Conservation (phyloP, 208 protist genomes). For the Leishmania guyanensis region DNA sequence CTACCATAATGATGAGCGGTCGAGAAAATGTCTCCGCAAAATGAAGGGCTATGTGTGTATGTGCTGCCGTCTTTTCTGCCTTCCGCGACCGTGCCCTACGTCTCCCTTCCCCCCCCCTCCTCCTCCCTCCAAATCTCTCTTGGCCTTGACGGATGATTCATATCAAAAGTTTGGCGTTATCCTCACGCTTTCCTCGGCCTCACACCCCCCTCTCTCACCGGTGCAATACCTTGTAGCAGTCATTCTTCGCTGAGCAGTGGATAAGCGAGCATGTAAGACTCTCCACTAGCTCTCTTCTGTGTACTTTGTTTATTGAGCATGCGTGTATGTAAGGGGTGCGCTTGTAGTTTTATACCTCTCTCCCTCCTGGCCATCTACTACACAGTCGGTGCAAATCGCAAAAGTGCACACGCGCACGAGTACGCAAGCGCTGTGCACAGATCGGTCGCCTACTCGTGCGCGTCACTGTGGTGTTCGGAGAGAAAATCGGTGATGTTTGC, state of each 20-base stretch:
- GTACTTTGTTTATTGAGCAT: neutral
- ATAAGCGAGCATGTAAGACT: neutral
- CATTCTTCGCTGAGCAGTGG: neutral
- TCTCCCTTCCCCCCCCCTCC: neutral
- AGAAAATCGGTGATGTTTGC: too few relatives aligned
- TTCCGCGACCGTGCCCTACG: neutral
- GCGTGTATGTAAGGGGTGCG: neutral
- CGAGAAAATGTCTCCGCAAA: neutral
- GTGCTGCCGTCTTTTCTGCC: neutral
- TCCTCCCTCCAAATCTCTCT: neutral
- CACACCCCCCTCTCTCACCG: neutral
- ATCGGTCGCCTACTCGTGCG: neutral
- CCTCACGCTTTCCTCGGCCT: neutral
- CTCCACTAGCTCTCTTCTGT: neutral
- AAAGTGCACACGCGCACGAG: neutral
- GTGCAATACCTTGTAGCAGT: neutral
- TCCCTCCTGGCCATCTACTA: neutral
- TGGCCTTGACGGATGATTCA: neutral
- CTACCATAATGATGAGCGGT: neutral
- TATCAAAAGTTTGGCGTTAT: neutral
- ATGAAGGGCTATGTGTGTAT: neutral
- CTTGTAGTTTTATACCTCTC: neutral
- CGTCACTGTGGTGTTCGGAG: too few relatives aligned
- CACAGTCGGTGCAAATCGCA: neutral
- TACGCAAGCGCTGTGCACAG: neutral